Base-by-base conservation (phyloP, 2,329 filamentous ascomycete genomes). In the Akanthomyces muscarius region DNA sequence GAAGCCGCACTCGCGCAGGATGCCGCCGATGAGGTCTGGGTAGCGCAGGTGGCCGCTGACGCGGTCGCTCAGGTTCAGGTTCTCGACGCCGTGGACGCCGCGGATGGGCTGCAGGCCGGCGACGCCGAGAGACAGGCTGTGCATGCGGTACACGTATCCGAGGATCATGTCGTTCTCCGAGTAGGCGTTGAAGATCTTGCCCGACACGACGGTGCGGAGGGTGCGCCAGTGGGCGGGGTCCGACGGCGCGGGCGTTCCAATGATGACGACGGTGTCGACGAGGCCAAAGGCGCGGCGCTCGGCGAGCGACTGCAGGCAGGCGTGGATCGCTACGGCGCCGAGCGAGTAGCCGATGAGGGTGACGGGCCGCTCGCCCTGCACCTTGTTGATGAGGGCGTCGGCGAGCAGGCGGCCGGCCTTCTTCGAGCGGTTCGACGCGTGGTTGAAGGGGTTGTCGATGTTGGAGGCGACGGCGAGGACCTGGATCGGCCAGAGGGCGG, bases 131-230 rank as follows among this genome's bases (percentile, higher is more conserved):
- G 95, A 89, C 33, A 96, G 84, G 64, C 88, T 92, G 47, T 90
- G 92, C 2, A 91, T 89, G 51, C 93, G 87, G 73, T 97, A 97
- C 21, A 97, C 79, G 72, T 97, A 94, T 1, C 87, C 92, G 1
- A 97, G 85, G 38, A 97, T 87, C 70, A 91, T 90, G 74, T 97
- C 93, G 65, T 95, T 93, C 59, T 89, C 86, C 1, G 91, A 94
- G 75, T 89, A 97, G 10, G 94, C 91, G 69, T 97, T 97, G 69
- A 96, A 89, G 8, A 97, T 82, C 63, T 89, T 85, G 2, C 93
- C 92, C 1, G 88, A 86, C 0, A 96, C 92, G 0, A 94, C 91
- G 51, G 85, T 86, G 36, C 91, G 86, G 67, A 96, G 86, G 44
- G 85, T 80, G 51, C 88, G 83, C 93, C 93, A 97, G 68, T 92